Base-by-base conservation (phyloP, 2,329 filamentous ascomycete species). In the Cadophora sp. region DNA sequence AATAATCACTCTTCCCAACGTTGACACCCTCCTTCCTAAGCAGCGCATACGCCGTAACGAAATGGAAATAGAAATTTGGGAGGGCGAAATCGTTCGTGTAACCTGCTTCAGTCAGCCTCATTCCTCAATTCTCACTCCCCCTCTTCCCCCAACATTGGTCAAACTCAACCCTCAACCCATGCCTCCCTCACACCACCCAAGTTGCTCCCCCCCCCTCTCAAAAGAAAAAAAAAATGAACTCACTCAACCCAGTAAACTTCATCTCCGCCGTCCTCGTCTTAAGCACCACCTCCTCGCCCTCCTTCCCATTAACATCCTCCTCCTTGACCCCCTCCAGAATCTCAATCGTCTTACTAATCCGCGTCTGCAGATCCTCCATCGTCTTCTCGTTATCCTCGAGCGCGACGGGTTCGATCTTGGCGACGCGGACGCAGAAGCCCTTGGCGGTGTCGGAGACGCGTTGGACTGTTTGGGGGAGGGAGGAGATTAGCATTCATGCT, bases 31-130 rank as follows among this genome's bases (percentile, higher is more conserved):
- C 83, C 74, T 82, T 84, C 68, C 89, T 81, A 76, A 91, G 74
- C 65, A 92, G 87, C 26, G 78, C 81, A 79, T 92, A 92, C 11
- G 86, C 82, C 14, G 83, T 88, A 3, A 78, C 82, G 16, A 86
- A 71, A 75, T 92, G 90, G 79, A 92, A 92, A 80, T 83, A 90
- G 72, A 90, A 78, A 74, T 91, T 90, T 26, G 89, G 88, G 53
- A 88, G 65, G 4, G 79, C 81, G 76, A 83, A 87, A 3, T 79
- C 78, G 50, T 78, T 74, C 26, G 86, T 74, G 74, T 87, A 91
- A 1, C 55, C 80, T 77, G 19, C 19, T 14, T 3, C 12, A 60
- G 12, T 53, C 46, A 34, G 60, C 14, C 26, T 40, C 16, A 24
- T n/a, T 6, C 11, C 22, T 22, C 34, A 34, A 16, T 26, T 43